These are phyloP conservation scores for Penicillium flavigenum DNA, from an alignment of 495 filamentous ascomycete species.

Conservation along the genomic window DNA sequence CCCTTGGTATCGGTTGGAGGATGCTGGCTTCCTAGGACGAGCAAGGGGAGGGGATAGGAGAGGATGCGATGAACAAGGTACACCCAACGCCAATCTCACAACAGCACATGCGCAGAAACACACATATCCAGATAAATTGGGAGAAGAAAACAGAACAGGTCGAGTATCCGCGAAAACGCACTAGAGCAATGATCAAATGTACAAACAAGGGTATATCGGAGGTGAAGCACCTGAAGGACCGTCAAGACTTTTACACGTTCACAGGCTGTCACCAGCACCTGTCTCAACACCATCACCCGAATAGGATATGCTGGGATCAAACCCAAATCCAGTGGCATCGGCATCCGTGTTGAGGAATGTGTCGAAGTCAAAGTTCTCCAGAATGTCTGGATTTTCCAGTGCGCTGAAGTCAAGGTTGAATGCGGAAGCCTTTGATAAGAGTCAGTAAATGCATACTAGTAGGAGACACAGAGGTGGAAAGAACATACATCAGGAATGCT, in stretches of 20 bases:
- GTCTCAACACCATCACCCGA: slow-evolving; percentile 52
- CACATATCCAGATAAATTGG: slow-evolving; percentile 37
- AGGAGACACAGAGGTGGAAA: slow-evolving; percentile 7
- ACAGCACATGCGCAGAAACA: slow-evolving; percentile 23
- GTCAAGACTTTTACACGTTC: slow-evolving; percentile 39
- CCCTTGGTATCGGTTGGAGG: slow-evolving; percentile 7
- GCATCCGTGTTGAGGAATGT: slow-evolving; percentile 76
- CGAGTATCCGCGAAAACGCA: slow-evolving; percentile 26
- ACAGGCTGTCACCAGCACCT: slow-evolving; percentile 47
- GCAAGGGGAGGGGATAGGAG: slow-evolving; percentile 29
- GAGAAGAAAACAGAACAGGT: slow-evolving; percentile 26
- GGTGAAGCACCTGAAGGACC: slow-evolving; percentile 41
- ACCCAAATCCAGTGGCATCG: slow-evolving; percentile 50
- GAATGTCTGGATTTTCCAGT: slow-evolving; percentile 64
- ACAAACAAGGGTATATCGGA: slow-evolving; percentile 52
- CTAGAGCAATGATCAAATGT: slow-evolving; percentile 39
- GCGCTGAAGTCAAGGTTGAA: slow-evolving; percentile 62
- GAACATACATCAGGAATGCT: slow-evolving; percentile 44
- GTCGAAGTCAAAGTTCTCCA: slow-evolving; percentile 95
- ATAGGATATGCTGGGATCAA: slow-evolving; percentile 49
- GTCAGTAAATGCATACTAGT: slow-evolving; percentile 24
- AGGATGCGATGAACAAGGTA: slow-evolving; percentile 31
- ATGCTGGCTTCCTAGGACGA: slow-evolving; percentile 15
- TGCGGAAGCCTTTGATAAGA: slow-evolving; percentile 25
- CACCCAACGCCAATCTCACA: slow-evolving; percentile 48